A percentile compares a stretch with the other conserved stretches of the same genome.
Evolutionary conservation across 192 early-diverging fungal species (phyloP).

Genomic region (Backusella tarrabulga): DNA sequence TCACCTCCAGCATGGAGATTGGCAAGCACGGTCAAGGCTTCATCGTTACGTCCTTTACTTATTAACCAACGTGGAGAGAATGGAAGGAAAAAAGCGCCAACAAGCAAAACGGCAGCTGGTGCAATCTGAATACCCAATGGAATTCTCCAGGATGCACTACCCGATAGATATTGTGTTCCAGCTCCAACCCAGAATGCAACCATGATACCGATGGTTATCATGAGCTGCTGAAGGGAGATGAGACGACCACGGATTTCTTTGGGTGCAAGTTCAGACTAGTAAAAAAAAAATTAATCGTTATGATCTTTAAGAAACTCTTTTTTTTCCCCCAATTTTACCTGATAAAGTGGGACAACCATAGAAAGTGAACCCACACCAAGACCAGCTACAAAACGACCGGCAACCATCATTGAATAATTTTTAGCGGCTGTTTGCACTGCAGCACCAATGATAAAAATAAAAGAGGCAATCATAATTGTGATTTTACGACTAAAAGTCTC

Average conservation of each 20-base stretch:
- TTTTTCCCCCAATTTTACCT: slow-evolving; percentile 11
- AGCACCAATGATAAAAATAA: slow-evolving; percentile 74
- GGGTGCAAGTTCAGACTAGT: slow-evolving; percentile 71
- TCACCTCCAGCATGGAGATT: slow-evolving; percentile 66
- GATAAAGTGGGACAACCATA: slow-evolving; percentile 32
- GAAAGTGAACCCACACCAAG: slow-evolving; percentile 40
- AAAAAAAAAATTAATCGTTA: background rate
- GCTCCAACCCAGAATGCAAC: slow-evolving; percentile 53
- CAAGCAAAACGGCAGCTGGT: slow-evolving; percentile 69
- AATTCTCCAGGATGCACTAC: slow-evolving; percentile 70
- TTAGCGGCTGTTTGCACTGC: slow-evolving; percentile 64
- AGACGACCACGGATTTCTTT: slow-evolving; percentile 83
- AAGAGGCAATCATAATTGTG: slow-evolving; percentile 64
- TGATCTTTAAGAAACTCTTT: background rate
- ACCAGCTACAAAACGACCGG: slow-evolving; percentile 79
- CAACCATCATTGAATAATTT: slow-evolving; percentile 59
- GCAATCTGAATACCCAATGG: slow-evolving; percentile 82
- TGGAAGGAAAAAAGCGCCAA: slow-evolving; percentile 75
- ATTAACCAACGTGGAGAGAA: slow-evolving; percentile 88
- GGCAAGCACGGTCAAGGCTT: slow-evolving; percentile 70
- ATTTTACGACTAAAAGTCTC: slow-evolving; percentile 56
- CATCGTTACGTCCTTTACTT: slow-evolving; percentile 60
- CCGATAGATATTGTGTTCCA: slow-evolving; percentile 36
- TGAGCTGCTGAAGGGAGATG: slow-evolving; percentile 84
- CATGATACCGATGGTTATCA: slow-evolving; percentile 85